Evolutionary conservation across 176 grass and related monocot genomes (phyloP).

Genomic region (Pontederia paniculata): DNA sequence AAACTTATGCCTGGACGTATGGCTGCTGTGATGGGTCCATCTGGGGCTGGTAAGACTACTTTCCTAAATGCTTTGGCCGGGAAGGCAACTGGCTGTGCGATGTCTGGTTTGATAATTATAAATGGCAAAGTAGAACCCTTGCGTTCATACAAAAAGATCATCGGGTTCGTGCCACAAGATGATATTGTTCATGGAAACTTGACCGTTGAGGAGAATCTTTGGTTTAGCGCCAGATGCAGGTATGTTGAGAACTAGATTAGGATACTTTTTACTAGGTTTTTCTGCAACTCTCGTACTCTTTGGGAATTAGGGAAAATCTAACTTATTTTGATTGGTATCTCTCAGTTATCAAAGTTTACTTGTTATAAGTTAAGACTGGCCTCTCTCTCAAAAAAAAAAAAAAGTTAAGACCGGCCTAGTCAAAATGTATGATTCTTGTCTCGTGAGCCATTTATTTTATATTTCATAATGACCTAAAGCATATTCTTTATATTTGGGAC

Average conservation of each 20-base stretch:
- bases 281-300: too few relatives aligned
- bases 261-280: neutral
- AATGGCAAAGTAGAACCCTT: constrained; percentile 68
- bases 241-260: constrained; percentile 8
- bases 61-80: constrained; percentile 79
- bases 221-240: constrained; percentile 93
- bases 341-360: too few relatives aligned
- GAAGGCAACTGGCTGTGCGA: constrained; percentile 65
- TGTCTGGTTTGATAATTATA: constrained; percentile 52
- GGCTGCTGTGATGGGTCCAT: constrained; percentile 90
- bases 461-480: too few relatives aligned
- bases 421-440: too few relatives aligned
- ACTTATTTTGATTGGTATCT: too few relatives aligned
- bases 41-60: constrained; percentile 83
- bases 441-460: too few relatives aligned
- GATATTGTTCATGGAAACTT: constrained; percentile 96
- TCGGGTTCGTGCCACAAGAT: constrained; percentile 91
- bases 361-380: too few relatives aligned
- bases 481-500: too few relatives aligned
- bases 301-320: too few relatives aligned
- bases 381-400: too few relatives aligned
- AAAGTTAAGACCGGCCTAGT: too few relatives aligned
- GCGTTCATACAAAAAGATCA: constrained; percentile 87
- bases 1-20: constrained; percentile 76
- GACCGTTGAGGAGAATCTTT: constrained; percentile 88